phyloP scores from a whole-genome alignment of 345 rosid species.

The Aurinia saxatilis region DNA sequence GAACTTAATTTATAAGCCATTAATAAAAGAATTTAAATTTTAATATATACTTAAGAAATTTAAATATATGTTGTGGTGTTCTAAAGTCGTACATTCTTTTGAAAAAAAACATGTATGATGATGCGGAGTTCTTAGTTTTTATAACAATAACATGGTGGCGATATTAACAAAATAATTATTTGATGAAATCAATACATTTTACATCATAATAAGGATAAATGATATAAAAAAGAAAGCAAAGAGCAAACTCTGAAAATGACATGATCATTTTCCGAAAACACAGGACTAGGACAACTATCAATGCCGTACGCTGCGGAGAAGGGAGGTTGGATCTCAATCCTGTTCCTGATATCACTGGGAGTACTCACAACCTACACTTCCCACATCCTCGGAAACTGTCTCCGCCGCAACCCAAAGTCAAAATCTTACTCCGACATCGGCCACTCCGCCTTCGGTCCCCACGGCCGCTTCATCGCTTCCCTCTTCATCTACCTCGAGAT shows the following conservation, averaged over 20 bases:
- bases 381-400: slow-evolving; percentile 62
- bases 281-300: slow-evolving; percentile 80
- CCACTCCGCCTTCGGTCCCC: slow-evolving; percentile 45
- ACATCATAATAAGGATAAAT: too few species aligned
- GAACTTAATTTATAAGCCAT: too few species aligned
- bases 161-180: too few species aligned
- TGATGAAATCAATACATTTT: too few species aligned
- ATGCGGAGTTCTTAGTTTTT: too few species aligned
- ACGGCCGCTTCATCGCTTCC: slow-evolving; percentile 44
- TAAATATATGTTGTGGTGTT: too few species aligned
- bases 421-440: slow-evolving; percentile 65
- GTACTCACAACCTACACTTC: slow-evolving; percentile 49
- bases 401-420: slow-evolving; percentile 48
- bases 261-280: background rate
- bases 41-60: too few species aligned
- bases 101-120: too few species aligned
- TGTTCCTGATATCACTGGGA: slow-evolving; percentile 50
- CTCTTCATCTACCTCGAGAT: slow-evolving; percentile 53
- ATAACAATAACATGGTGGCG: too few species aligned
- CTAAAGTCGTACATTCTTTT: too few species aligned
- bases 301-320: slow-evolving; percentile 62
- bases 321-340: slow-evolving; percentile 64
- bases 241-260: slow-evolving; percentile 6
- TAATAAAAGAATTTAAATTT: too few species aligned
- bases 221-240: too few species aligned